Evolutionary conservation across 371 early-diverging fungal genomes (phyloP).

Genomic region (Syncephalastrum sp.): DNA sequence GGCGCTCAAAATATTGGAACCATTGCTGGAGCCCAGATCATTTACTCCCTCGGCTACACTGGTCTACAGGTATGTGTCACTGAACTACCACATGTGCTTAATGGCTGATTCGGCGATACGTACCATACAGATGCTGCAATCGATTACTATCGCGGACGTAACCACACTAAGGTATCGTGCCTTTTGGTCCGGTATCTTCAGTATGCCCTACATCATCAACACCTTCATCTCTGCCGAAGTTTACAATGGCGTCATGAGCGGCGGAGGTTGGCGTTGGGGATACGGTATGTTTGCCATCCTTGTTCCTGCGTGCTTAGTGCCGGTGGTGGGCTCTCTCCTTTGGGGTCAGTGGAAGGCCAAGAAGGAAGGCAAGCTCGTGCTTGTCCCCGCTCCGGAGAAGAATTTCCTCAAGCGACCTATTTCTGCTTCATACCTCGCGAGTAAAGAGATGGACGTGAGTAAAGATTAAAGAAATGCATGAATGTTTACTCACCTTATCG

Average conservation of each 20-base stretch:
- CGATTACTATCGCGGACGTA: slow-evolving; percentile 3
- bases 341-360: slow-evolving; percentile 20
- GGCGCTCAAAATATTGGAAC: slow-evolving; percentile 11
- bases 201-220: slow-evolving; percentile 18
- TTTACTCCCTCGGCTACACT: slow-evolving; percentile 20
- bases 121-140: too few relatives aligned
- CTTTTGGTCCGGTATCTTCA: slow-evolving; percentile 15
- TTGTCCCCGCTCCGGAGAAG: slow-evolving; percentile 6
- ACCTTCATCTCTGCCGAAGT: slow-evolving; percentile 12
- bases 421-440: slow-evolving; percentile 1
- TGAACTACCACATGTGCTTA: background rate
- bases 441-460: slow-evolving; percentile 19
- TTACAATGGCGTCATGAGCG: slow-evolving; percentile 7
- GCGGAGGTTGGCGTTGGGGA: slow-evolving; percentile 22
- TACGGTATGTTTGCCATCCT: slow-evolving; percentile 25
- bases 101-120: too few relatives aligned
- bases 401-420: slow-evolving; percentile 18
- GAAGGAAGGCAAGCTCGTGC: slow-evolving; percentile 7
- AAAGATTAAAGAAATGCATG: too few relatives aligned
- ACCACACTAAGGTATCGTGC: slow-evolving; percentile 21
- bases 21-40: slow-evolving; percentile 14
- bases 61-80: slow-evolving; percentile 14
- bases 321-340: slow-evolving; percentile 13
- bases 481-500: background rate
- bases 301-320: slow-evolving; percentile 19